A percentile compares a stretch with the other conserved stretches of the same genome.
phyloP scores from a whole-genome alignment of 2,329 filamentous ascomycete species.

The Cadophora luteo-olivacea region DNA sequence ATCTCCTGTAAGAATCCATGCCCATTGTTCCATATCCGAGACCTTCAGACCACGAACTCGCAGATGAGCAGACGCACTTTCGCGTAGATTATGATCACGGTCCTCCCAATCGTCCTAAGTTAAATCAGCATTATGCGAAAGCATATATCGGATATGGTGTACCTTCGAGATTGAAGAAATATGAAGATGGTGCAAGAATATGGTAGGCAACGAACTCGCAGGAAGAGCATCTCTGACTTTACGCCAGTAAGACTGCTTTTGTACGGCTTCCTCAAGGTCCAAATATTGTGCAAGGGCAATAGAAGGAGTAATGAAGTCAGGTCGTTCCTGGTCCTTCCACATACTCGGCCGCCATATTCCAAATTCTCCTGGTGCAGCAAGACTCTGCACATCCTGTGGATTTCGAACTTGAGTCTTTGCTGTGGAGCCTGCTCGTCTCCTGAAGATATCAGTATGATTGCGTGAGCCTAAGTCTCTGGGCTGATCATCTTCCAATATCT shows the following conservation, averaged over 20 bases:
- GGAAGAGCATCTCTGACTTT: constrained; percentile 9
- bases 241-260: constrained; percentile 28
- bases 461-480: neutral
- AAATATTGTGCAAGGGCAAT: constrained; percentile 32
- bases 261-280: constrained; percentile 23
- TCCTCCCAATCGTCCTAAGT: constrained; percentile 15
- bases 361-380: neutral
- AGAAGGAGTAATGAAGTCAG: neutral
- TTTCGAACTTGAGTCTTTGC: neutral
- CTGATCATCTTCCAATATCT: neutral
- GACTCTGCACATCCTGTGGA: neutral
- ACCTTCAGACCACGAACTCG: constrained; percentile 27
- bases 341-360: neutral
- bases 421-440: neutral
- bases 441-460: neutral
- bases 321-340: neutral
- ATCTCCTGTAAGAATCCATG: constrained; percentile 37
- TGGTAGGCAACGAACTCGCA: constrained; percentile 26
- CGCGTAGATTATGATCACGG: constrained; percentile 11
- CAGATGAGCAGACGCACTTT: constrained; percentile 18
- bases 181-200: constrained; percentile 31
- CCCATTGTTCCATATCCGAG: constrained; percentile 41
- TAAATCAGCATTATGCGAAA: neutral
- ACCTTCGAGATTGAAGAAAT: constrained; percentile 23
- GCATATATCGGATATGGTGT: neutral